These are phyloP conservation scores for Phylloporus sp. DNA, from an alignment of 768 basidiomycete species.

Conservation along the genomic window DNA sequence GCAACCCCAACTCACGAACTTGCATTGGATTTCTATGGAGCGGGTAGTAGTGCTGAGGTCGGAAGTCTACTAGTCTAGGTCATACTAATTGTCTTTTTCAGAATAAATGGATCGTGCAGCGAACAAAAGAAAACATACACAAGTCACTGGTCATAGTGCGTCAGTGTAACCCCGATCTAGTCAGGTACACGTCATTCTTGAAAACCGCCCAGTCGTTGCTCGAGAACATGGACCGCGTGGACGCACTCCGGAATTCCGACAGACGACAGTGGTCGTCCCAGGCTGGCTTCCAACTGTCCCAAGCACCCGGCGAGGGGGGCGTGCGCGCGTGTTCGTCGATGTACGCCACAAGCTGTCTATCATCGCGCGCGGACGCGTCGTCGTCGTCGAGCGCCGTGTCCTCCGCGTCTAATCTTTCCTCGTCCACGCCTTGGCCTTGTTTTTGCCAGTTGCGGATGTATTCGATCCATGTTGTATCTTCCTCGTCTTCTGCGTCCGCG, in stretches of 20 bases:
- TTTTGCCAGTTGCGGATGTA: background rate
- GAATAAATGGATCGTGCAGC: too few relatives aligned
- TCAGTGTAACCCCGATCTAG: too few relatives aligned
- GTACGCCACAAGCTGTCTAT: background rate
- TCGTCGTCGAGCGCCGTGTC: too few relatives aligned
- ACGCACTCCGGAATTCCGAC: background rate
- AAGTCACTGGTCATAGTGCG: too few relatives aligned
- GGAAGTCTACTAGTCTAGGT: too few relatives aligned
- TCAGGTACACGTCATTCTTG: background rate
- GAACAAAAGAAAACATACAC: too few relatives aligned
- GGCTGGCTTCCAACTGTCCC: background rate
- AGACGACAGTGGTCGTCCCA: background rate
- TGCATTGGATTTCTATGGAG: background rate
- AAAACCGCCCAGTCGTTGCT: background rate
- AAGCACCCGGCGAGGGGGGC: background rate
- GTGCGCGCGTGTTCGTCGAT: background rate
- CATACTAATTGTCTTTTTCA: too few relatives aligned
- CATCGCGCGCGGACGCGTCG: background rate
- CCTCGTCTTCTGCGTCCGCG: background rate
- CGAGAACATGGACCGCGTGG: background rate
- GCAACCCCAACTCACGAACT: constrained; percentile 4
- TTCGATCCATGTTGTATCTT: background rate
- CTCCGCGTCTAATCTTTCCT: background rate
- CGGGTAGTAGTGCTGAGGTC: too few relatives aligned
- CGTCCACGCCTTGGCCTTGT: background rate